Conservation (phyloP, 116 monocot genomes). For the Posidonia oceanica region DNA sequence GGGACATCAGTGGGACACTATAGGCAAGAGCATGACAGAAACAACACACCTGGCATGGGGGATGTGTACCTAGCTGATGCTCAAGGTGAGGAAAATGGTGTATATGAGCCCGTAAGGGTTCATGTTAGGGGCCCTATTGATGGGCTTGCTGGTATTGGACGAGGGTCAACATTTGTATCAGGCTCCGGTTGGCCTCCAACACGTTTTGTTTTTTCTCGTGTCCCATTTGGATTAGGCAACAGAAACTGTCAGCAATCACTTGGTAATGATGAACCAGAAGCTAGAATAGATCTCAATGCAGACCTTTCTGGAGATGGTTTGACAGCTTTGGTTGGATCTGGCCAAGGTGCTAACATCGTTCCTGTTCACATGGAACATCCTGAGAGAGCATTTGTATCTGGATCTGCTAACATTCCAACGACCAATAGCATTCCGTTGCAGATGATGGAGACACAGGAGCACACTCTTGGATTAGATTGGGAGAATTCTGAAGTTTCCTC, state of each 20-base stretch:
- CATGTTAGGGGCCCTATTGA: slow-evolving; percentile 81
- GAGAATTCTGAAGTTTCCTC: slow-evolving; percentile 52
- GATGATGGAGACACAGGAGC: slow-evolving; percentile 55
- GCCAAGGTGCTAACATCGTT: slow-evolving; percentile 40
- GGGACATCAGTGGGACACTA: slow-evolving; percentile 28
- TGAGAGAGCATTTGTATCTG: slow-evolving; percentile 48
- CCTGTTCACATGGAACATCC: slow-evolving; percentile 46
- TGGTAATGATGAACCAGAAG: slow-evolving; percentile 79
- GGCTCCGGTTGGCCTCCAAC: slow-evolving; percentile 82
- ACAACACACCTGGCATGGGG: slow-evolving; percentile 32
- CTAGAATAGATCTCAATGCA: slow-evolving; percentile 56
- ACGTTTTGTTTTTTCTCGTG: slow-evolving; percentile 92
- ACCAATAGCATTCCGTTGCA: slow-evolving; percentile 49
- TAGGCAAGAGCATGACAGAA: slow-evolving; percentile 62
- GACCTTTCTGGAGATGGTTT: slow-evolving; percentile 83
- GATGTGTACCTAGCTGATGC: slow-evolving; percentile 60
- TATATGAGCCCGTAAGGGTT: slow-evolving; percentile 59
- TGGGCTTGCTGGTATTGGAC: slow-evolving; percentile 93
- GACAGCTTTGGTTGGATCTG: slow-evolving; percentile 81
- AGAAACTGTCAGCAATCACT: slow-evolving; percentile 73
- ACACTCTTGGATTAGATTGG: slow-evolving; percentile 57
- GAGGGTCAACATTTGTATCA: slow-evolving; percentile 61
- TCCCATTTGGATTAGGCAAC: slow-evolving; percentile 72
- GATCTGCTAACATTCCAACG: slow-evolving; percentile 22
- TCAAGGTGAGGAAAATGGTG: slow-evolving; percentile 65